Evolutionary conservation across 306 rosid species (phyloP).

Genomic region (Pueraria montana): DNA sequence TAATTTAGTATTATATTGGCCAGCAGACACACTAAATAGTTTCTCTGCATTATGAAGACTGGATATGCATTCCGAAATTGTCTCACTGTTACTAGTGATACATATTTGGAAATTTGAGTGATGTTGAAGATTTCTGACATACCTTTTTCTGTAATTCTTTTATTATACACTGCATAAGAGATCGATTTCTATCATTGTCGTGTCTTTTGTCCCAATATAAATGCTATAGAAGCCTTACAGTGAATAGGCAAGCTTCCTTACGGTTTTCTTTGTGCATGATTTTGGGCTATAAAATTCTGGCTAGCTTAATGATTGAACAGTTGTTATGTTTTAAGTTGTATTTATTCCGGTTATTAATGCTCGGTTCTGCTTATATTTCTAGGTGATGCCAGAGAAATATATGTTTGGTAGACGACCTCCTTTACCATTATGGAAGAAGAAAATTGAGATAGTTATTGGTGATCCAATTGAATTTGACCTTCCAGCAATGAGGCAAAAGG

Average conservation of each 20-base stretch:
- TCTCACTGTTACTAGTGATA: conserved; percentile 10
- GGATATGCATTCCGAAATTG: background rate
- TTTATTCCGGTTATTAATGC: conserved; percentile 48
- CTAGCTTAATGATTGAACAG: conserved; percentile 11
- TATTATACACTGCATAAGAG: background rate
- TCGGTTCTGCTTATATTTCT: conserved; percentile 44
- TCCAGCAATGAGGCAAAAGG: conserved; percentile 69
- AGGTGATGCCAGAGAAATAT: conserved; percentile 93
- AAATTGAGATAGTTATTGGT: conserved; percentile 72
- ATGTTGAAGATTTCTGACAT: conserved; percentile 10
- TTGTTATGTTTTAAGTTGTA: conserved; percentile 1
- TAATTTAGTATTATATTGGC: conserved; percentile 8
- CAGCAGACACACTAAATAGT: background rate
- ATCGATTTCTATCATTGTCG: conserved; percentile 19
- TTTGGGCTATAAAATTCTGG: conserved; percentile 28
- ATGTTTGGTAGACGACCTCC: conserved; percentile 80
- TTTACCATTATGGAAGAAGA: conserved; percentile 79
- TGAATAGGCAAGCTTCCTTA: conserved; percentile 12
- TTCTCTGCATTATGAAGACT: conserved; percentile 5
- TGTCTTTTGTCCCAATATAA: background rate
- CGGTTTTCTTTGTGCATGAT: background rate
- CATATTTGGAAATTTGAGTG: conserved; percentile 24
- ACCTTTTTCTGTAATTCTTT: background rate
- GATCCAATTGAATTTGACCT: conserved; percentile 86
- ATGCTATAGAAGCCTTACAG: background rate